A percentile compares a stretch with the other conserved stretches of the same genome.
phyloP scores from a whole-genome alignment of 768 basidiomycete species.

The Hericium rajendrae region DNA sequence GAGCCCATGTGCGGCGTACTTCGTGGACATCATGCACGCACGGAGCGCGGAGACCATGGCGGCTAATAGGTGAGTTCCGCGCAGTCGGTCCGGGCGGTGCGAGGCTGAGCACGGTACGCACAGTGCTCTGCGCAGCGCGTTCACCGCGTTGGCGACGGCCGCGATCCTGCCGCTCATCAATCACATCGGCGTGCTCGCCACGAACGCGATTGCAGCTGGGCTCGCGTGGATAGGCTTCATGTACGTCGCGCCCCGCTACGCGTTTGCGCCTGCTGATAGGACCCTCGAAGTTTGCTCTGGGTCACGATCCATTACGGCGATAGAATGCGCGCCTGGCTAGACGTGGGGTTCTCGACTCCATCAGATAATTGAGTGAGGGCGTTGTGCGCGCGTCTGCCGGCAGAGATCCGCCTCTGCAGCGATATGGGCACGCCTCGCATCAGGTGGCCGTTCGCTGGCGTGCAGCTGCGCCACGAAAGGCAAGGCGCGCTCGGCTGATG shows the following conservation, averaged over 20 bases:
- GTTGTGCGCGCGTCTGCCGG: background rate
- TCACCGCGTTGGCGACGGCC: constrained; percentile 34
- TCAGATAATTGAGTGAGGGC: constrained; percentile 19
- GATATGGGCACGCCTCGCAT: background rate
- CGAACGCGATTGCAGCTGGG: constrained; percentile 37
- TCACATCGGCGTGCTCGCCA: constrained; percentile 37
- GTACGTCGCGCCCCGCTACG: constrained; percentile 28
- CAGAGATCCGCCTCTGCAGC: background rate
- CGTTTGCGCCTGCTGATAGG: background rate
- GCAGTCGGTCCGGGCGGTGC: background rate
- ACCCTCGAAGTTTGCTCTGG: constrained; percentile 35
- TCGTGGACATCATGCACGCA: constrained; percentile 49
- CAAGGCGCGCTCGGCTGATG: too few relatives aligned
- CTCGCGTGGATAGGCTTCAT: constrained; percentile 40
- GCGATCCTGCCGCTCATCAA: constrained; percentile 46
- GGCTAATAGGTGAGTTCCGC: constrained; percentile 36
- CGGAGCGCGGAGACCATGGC: constrained; percentile 59
- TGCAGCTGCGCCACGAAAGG: too few relatives aligned
- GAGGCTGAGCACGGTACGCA: background rate
- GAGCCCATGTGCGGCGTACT: constrained; percentile 45
- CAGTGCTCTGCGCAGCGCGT: constrained; percentile 39
- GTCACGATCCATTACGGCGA: constrained; percentile 48
- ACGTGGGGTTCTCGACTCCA: constrained; percentile 45
- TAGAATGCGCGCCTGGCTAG: constrained; percentile 44
- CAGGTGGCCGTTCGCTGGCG: too few relatives aligned